Conservation (phyloP, 768 basidiomycete species). For the Mycena crocata region DNA sequence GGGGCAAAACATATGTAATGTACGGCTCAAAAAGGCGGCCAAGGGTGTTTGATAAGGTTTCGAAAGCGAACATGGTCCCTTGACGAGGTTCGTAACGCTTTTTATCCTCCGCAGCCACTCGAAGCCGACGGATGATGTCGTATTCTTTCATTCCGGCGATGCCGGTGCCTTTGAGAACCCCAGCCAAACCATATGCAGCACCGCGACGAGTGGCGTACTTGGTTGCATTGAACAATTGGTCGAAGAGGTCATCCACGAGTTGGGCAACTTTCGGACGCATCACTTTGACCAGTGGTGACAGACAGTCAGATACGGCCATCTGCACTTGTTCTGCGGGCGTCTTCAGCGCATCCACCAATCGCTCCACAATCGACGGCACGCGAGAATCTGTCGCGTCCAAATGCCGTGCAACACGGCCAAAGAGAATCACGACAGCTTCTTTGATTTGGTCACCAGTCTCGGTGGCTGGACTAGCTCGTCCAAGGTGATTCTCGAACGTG, state of each 20-base stretch:
- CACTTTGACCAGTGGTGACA: slow-evolving; percentile 84
- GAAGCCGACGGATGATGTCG: slow-evolving; percentile 78
- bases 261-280: slow-evolving; percentile 69
- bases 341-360: slow-evolving; percentile 88
- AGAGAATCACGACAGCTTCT: slow-evolving; percentile 94
- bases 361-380: slow-evolving; percentile 83
- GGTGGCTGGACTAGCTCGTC: slow-evolving; percentile 61
- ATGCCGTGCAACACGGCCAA: slow-evolving; percentile 92
- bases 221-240: slow-evolving; percentile 78
- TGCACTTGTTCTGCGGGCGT: slow-evolving; percentile 98
- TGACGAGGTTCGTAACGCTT: slow-evolving; percentile 88
- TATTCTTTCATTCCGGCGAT: slow-evolving; percentile 88
- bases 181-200: slow-evolving; percentile 95
- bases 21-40: slow-evolving; percentile 96
- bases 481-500: slow-evolving; percentile 85
- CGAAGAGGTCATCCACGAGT: slow-evolving; percentile 82
- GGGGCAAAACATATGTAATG: slow-evolving; percentile 83
- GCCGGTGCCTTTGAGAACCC: slow-evolving; percentile 92
- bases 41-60: slow-evolving; percentile 87
- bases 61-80: slow-evolving; percentile 95
- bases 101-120: slow-evolving; percentile 87
- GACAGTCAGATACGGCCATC: slow-evolving; percentile 94
- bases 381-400: slow-evolving; percentile 81
- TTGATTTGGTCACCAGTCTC: slow-evolving; percentile 90
- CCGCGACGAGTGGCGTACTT: slow-evolving; percentile 97